Evolutionary conservation across 352 stramenopile species (phyloP).

Genomic region (Pythium folliculosum): DNA sequence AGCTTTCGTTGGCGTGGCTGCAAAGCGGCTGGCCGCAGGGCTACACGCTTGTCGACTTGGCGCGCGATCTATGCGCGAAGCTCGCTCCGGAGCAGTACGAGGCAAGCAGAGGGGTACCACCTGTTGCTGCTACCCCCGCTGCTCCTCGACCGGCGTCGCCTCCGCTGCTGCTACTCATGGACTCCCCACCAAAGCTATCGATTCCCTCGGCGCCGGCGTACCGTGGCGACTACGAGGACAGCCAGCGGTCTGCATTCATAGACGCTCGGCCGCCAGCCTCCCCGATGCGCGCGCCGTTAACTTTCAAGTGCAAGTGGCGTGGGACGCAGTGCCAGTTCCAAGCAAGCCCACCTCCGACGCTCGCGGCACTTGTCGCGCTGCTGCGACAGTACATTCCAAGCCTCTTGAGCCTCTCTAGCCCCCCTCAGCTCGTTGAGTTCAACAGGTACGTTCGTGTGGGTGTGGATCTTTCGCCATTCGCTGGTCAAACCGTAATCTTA

Average conservation of each 20-base stretch:
- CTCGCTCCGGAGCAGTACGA: not conserved
- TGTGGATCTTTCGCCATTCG: not conserved
- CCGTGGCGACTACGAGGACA: not conserved
- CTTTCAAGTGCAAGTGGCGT: slow-evolving; percentile 73
- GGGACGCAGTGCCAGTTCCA: slow-evolving; percentile 48
- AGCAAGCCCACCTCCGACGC: slow-evolving; percentile 30
- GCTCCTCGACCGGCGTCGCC: slow-evolving; percentile 23
- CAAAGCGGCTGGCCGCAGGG: slow-evolving; percentile 46
- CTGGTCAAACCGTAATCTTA: no score
- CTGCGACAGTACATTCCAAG: slow-evolving; percentile 45
- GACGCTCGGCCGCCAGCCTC: slow-evolving; percentile 8
- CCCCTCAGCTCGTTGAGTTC: slow-evolving; percentile 22
- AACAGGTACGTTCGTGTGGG: slow-evolving; percentile 15
- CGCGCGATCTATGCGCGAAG: slow-evolving; percentile 50
- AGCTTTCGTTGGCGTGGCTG: slow-evolving; percentile 56
- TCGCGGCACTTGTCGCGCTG: slow-evolving; percentile 36
- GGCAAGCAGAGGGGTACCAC: no score
- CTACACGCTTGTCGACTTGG: slow-evolving; percentile 54
- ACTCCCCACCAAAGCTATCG: slow-evolving; percentile 23
- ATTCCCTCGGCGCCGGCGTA: slow-evolving; percentile 41
- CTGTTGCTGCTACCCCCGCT: not conserved
- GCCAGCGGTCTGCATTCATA: slow-evolving; percentile 2
- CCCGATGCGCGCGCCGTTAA: slow-evolving; percentile 29
- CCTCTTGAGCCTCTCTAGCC: slow-evolving; percentile 11
- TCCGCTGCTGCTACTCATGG: slow-evolving; percentile 3